Evolutionary conservation across 352 stramenopile species (phyloP), one percentile per base, ranked within the genome.

Genomic region (Phytophthora brassicae): DNA sequence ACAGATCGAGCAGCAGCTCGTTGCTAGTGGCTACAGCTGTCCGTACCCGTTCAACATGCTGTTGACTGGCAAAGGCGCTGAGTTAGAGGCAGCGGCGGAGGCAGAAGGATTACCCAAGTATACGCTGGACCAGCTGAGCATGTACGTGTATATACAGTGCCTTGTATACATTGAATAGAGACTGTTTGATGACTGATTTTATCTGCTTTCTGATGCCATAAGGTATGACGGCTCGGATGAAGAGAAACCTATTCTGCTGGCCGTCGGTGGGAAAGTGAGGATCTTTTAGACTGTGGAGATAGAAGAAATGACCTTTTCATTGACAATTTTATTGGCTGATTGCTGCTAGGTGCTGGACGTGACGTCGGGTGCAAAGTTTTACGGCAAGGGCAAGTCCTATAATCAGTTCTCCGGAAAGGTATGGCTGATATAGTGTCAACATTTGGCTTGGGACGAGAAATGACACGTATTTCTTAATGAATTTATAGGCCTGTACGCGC

Each of bases 311-410:
- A n/a, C n/a, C n/a, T n/a, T n/a, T 9, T 3, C 13, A 31, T 49
- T 73, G 28, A 72, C 26, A 17, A 41, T 6, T 45, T 58, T 38
- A 23, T 23, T 39, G 8, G 36, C 22, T 59, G 39, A n/a, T n/a
- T n/a, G n/a, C n/a, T n/a, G n/a, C n/a, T 56, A 86, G 77, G 77
- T 87, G 19, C 56, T 94, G 59, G 84, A 94, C 56, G 84, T 92
- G 55, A 86, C 79, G 22, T 70, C 51, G 11, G 84, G 84, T 14
- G 72, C 66, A 50, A 90, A 88, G 63, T 94, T 94, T 56, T 94
- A 94, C 64, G 78, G 51, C 23, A 79, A 81, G 19, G 82, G 82
- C 56, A 84, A 85, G 59, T 77, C 70, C 35, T 94, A 94, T 74
- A 64, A 80, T 55, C 71, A 85, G 63, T 94, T 94, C 48, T 80